Evolutionary conservation across 371 early-diverging fungal genomes (phyloP), one percentile per base, ranked within the genome.

Genomic region (Mortierella sp.): DNA sequence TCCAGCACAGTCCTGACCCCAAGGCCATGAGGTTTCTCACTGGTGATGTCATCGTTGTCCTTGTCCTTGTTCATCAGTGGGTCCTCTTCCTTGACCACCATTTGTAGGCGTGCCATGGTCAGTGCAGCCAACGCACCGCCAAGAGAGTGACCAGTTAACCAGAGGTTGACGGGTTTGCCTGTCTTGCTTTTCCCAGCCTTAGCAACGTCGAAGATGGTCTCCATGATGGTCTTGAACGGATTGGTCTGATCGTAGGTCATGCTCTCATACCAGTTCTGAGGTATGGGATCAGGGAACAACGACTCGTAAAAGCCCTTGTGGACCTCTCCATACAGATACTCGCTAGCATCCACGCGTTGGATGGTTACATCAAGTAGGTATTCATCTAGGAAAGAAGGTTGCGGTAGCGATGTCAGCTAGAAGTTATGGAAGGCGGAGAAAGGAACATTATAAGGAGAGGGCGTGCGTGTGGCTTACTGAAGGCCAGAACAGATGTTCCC

Each of bases 71-170:
- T 19, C 40, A 68, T 47, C 6, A 76, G 54, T 0, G 79, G 67
- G 22, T 72, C 80, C 0, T 79, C 57, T n/a, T 70, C 66, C 17
- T 73, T 70, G 8, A 84, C 71, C 2, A 79, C 76, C 50, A 82
- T 72, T 21, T 84, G 67, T 28, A 78, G 71, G 14, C 86, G 64
- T 0, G 85, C 85, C 79, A 83, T 82, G 3, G 82, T 64, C 24
- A 83, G 54, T 1, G 82, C 78, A 2, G 80, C 74, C 47, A 85
- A 55, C 0, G 84, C 83, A 10, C n/a, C n/a, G n/a, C 85, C 85
- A 10, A 86, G 57, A 0, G 85, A 86, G 60, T 86, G 85, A 0
- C 86, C 86, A 7, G 83, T 80, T 7, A 86, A 55, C 84, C 85
- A 86, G 3, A 86, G 39, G 34, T 83, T 82, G 25, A 83, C 67